Evolutionary conservation across 2,329 filamentous ascomycete genomes (phyloP), one percentile per base, ranked within the genome.

Genomic region (Hypoxylon sp.): DNA sequence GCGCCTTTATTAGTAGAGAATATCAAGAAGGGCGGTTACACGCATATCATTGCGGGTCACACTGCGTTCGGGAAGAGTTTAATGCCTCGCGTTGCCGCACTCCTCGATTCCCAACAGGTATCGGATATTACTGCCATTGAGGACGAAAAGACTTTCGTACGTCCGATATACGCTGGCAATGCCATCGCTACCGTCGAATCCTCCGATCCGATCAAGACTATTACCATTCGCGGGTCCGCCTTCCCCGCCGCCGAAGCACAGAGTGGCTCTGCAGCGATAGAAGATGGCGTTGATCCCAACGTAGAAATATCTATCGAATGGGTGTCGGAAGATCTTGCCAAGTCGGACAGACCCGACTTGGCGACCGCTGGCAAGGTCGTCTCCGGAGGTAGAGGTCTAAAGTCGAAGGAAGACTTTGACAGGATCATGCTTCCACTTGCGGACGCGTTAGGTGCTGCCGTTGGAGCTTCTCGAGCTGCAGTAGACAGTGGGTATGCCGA

Each of bases 351-450:
- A 43, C 96, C 96, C 8, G 96, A 99, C 77, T 88, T 99, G 39
- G 90, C 90, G 32, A 96, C 94, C n/a, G 96, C 96, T 51, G 85
- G 87, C 71, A 92, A 88, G 77, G 94, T 99, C 19, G 96, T 99
- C 19, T 97, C 94, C 7, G 96, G 96, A 70, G 96, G 96, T 5
- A 90, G 96, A 73, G 96, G 95, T 45, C 84, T 99, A 73, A 99
- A 98, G 85, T 97, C 95, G 14, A 98, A 97, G 85, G 93, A 97
- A 79, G 94, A 98, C 59, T 99, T 99, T 76, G 94, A 99, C 82
- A 90, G 87, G 73, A 80, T 99, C 59, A 98, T 99, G 86, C 85
- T 94, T 60, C 95, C 96, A 45, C 87, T 99, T 59, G 96, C 96
- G 1, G 96, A 99, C 79, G 88, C 93, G 0, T 85, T 99, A 2